Base-by-base conservation (phyloP, 1,284 basidiomycete species). In the Pascua sp. region DNA sequence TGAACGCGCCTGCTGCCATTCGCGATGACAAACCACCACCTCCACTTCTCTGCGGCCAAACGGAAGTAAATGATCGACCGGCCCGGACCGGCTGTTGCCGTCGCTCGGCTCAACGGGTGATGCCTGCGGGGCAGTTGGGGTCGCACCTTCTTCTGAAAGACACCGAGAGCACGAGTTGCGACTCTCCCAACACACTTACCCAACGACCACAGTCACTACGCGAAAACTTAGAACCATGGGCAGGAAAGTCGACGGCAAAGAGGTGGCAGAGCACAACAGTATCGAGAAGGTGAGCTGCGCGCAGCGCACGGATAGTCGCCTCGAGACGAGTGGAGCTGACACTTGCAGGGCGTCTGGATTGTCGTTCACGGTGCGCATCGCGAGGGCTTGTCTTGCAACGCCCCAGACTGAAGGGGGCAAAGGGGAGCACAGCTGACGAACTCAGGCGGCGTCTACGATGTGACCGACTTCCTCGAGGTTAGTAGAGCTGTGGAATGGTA, bases 341-440 rank as follows among this genome's bases (percentile, higher is more conserved):
- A 8, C 37, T 4, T 13, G 5, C 54, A 90, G 65, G 89, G 85
- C 61, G 91, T 90, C 62, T 92, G 90, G 90, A 89, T 93, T 64
- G 89, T 92, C 56, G 85, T 94, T 2, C 90, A 91, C 74, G 89
- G 88, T 86, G 62, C 50, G 81, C 62, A 17, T 18, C 39, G 40
- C 24, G 47, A 11, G 17, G n/a, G 47, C 15, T 11, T 38, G 37
- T 24, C 52, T 13, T 5, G 24, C 24, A 8, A 8, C 44, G 17
- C n/a, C 24, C 24, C 3, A 32, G 24, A 32, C 24, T 3, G 44
- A 46, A 42, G 39, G 18, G 40, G 47, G 32, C 37, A 37, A 0
- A 41, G 37, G 7, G n/a, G 49, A 58, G 24, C 37, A 11, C 8
- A 48, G 43, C 47, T 56, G 11, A 57, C 46, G 38, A 16, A 37